Percentiles rank a stretch among this genome's conserved stretches.
Evolutionary conservation across 2,329 filamentous ascomycete species (phyloP).

Genomic region (Botrytis fabae): DNA sequence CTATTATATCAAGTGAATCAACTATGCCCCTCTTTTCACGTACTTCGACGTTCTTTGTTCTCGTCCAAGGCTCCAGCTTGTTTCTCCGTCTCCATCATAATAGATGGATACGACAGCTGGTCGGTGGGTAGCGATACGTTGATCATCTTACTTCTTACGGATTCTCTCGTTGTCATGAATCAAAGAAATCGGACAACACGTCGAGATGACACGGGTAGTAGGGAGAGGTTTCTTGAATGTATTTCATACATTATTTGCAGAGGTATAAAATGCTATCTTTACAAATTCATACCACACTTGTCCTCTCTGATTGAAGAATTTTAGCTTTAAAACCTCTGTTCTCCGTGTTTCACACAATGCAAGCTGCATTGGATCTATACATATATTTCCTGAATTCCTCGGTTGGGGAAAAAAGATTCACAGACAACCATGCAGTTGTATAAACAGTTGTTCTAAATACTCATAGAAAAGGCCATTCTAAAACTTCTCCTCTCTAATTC

Average conservation of each 20-base stretch:
- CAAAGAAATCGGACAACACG: neutral
- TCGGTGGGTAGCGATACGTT: neutral
- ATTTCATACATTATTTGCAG: neutral
- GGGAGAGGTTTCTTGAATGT: neutral
- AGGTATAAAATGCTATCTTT: neutral
- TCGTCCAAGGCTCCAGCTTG: neutral
- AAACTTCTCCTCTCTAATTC: neutral
- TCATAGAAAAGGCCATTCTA: accelerated
- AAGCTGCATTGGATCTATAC: neutral
- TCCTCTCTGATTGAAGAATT: neutral
- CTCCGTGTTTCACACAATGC: neutral
- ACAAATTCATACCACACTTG: neutral
- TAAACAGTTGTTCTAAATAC: accelerated
- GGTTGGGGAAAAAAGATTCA: neutral
- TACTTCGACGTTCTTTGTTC: neutral
- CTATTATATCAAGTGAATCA: neutral
- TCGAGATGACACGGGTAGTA: neutral
- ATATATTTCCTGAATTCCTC: neutral
- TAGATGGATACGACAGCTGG: neutral
- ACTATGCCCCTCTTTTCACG: neutral
- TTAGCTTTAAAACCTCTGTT: neutral
- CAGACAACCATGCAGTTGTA: neutral
- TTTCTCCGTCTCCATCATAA: neutral
- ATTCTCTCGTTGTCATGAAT: neutral
- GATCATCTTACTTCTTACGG: neutral